Percentiles rank a stretch among this genome's conserved stretches.
Evolutionary conservation across 139 green algal genomes (phyloP).

Genomic region (Deuterostichococcus epilithicus): DNA sequence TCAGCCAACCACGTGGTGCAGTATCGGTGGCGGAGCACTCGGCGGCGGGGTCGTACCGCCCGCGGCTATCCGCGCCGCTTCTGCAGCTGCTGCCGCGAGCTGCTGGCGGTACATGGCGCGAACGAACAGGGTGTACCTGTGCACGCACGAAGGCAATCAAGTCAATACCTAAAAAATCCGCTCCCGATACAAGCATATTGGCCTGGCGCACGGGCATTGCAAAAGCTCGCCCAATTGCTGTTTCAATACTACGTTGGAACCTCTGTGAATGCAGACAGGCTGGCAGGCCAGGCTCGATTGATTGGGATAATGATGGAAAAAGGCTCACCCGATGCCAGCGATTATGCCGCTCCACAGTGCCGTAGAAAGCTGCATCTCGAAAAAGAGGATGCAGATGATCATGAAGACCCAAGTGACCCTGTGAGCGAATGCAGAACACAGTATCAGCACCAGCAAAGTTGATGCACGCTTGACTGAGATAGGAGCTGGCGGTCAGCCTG

Average conservation of each 20-base stretch:
- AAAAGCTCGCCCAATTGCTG: too few species aligned
- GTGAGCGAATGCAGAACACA: not conserved
- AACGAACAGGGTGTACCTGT: slow-evolving; percentile 43
- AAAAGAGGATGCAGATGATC: slow-evolving; percentile 69
- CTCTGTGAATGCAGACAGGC: too few species aligned
- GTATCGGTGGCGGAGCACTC: not conserved
- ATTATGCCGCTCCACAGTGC: slow-evolving; percentile 57
- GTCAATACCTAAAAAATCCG: too few species aligned
- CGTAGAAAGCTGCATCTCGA: slow-evolving; percentile 43
- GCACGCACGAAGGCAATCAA: not conserved
- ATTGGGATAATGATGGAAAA: not conserved
- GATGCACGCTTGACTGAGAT: too few species aligned
- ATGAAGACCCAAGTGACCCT: slow-evolving; percentile 68
- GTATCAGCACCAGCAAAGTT: not conserved
- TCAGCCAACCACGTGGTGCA: not conserved
- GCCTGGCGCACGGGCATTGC: too few species aligned
- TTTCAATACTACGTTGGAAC: too few species aligned
- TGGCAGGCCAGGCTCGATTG: not conserved
- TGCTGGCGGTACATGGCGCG: slow-evolving; percentile 52
- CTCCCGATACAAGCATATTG: too few species aligned
- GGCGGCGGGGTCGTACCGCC: not conserved
- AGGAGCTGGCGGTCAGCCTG: too few species aligned
- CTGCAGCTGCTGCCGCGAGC: not conserved
- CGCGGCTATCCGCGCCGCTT: not conserved
- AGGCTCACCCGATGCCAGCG: slow-evolving; percentile 30